Evolutionary conservation across 2,329 filamentous ascomycete genomes (phyloP), one percentile per base, ranked within the genome.

Genomic region (Colletotrichum australisinense): DNA sequence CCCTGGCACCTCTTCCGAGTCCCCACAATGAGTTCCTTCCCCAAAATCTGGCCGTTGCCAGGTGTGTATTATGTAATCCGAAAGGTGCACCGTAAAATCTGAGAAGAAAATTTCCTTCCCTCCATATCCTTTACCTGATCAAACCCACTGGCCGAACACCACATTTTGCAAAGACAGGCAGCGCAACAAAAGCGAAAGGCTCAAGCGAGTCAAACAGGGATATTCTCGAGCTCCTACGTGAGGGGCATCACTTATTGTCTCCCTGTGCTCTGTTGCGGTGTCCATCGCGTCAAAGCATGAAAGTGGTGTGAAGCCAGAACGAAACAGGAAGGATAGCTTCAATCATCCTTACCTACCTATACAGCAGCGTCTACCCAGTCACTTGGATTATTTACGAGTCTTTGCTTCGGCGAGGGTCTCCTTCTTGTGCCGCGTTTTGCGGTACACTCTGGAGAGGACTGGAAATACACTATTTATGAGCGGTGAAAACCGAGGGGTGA

Each of bases 381-480:
- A 75, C 74, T 75, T 72, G 74, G 63, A 55, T 52, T 60, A 59
- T 35, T 57, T n/a, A 71, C 74, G 74, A 76, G 74, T 76, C 72
- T 49, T 64, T 30, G 68, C 62, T 49, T 26, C 32, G 30, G 67
- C 62, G 69, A 52, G 60, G 74, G 74, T 73, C 74, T 75, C 72
- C 73, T 68, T 52, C 65, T 58, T 57, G 64, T 46, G 57, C 52
- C 73, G 70, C 74, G 74, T 76, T 76, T 70, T 76, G 74, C 62
- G 69, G 64, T 65, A 63, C 65, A 64, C 66, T 73, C 26, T 60
- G 74, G 72, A 75, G 74, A 74, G 67, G 74, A 72, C 70, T 69
- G 63, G 63, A 57, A 65, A 19, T 42, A 26, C 22, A 56, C 35
- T n/a, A 19, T 55, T 22, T 28, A 14, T 67, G 32, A 55, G 26